phyloP scores from a whole-genome alignment of 2,329 filamentous ascomycete species.

The Fusarium sp. region DNA sequence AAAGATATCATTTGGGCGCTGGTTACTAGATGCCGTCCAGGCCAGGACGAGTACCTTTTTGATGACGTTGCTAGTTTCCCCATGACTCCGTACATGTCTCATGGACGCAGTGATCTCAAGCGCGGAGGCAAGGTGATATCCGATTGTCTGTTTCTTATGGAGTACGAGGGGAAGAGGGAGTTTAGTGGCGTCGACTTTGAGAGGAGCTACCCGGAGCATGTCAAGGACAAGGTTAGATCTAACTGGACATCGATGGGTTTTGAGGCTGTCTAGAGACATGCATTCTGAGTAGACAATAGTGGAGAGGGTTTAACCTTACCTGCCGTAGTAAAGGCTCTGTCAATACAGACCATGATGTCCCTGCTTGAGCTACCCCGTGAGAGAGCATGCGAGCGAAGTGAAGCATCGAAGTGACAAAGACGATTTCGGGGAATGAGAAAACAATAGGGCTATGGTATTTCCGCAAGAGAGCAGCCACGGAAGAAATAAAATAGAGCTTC shows the following conservation, averaged over 20 bases:
- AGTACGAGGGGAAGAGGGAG: constrained; percentile 56
- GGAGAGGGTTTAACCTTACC: too few relatives aligned
- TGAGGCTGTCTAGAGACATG: background rate
- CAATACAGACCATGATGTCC: too few relatives aligned
- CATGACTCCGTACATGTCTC: constrained; percentile 63
- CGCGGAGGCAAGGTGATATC: constrained; percentile 63
- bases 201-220: constrained; percentile 51
- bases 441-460: too few relatives aligned
- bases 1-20: constrained; percentile 67
- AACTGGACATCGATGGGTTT: constrained; percentile 19
- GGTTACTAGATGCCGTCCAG: constrained; percentile 62
- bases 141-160: constrained; percentile 59
- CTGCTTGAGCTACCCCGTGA: too few relatives aligned
- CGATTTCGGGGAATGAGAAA: too few relatives aligned
- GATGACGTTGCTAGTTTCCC: constrained; percentile 61
- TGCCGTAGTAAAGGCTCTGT: too few relatives aligned
- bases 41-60: constrained; percentile 60
- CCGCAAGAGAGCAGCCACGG: background rate
- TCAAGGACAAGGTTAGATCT: constrained; percentile 13
- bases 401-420: too few relatives aligned
- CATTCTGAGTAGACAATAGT: background rate
- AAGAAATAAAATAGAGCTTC: background rate
- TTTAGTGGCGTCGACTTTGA: constrained; percentile 53
- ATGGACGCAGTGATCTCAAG: constrained; percentile 53
- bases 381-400: too few relatives aligned